Evolutionary conservation across 257 asterid genomes (phyloP).

Genomic region (Nicotiana benthamiana): DNA sequence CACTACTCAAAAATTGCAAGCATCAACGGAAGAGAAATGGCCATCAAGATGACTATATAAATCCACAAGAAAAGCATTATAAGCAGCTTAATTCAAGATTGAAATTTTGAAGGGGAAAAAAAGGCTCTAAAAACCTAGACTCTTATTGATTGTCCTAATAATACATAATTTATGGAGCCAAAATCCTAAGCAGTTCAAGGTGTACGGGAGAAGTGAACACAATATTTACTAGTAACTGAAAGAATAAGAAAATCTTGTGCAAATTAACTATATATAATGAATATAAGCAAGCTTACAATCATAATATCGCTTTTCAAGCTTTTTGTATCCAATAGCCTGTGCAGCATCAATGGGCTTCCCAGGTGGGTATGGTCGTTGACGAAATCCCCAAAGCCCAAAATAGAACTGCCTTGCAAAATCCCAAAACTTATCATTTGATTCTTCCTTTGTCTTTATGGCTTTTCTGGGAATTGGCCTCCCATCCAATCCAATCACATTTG

Average conservation of each 20-base stretch:
- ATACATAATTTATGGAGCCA: not conserved
- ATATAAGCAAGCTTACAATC: conserved; percentile 56
- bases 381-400: conserved; percentile 97
- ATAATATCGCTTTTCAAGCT: conserved; percentile 70
- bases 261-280: not conserved
- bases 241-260: not conserved
- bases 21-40: not conserved
- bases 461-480: conserved; percentile 99
- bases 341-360: conserved; percentile 89
- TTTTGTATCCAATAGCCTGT: conserved; percentile 93
- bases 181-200: not conserved
- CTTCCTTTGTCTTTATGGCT: conserved; percentile 48
- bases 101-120: too few species aligned
- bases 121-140: not conserved
- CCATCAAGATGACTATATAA: not conserved
- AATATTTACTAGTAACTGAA: not conserved
- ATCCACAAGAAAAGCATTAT: not conserved
- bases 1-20: not conserved
- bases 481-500: conserved; percentile 82
- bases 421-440: conserved; percentile 92
- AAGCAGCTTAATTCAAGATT: not conserved
- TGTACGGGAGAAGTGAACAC: not conserved
- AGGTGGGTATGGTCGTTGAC: conserved; percentile 91
- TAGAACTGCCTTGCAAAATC: conserved; percentile 92
- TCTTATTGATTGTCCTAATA: not conserved